Percentiles rank a stretch among this genome's conserved stretches.
These are phyloP conservation scores for Blastocystis sp. DNA, from an alignment of 352 stramenopile species.

Conservation along the genomic window DNA sequence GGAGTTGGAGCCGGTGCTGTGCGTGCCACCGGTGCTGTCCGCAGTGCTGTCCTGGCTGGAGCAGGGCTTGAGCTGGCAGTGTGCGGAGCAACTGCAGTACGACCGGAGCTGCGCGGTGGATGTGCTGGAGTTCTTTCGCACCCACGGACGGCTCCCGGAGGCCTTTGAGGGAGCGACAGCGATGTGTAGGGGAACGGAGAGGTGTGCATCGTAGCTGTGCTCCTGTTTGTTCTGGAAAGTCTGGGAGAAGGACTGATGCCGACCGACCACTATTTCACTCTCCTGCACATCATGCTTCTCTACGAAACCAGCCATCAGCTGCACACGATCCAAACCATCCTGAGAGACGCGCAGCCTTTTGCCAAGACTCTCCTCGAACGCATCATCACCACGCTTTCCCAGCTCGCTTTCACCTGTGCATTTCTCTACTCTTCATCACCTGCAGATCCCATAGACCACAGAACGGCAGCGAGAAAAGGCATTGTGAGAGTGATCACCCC, in stretches of 20 bases:
- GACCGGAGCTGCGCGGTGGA: neutral
- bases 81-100: neutral
- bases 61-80: neutral
- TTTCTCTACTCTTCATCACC: neutral
- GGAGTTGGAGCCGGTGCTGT: neutral
- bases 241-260: neutral
- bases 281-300: neutral
- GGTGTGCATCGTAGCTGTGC: neutral
- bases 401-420: neutral
- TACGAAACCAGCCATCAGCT: neutral
- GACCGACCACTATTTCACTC: neutral
- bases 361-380: slow-evolving; percentile 14
- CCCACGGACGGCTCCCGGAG: neutral
- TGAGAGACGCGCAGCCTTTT: neutral
- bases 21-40: neutral
- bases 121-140: slow-evolving; percentile 4
- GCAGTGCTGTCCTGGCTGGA: neutral
- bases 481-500: neutral
- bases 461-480: neutral
- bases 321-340: neutral
- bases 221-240: neutral
- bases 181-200: neutral
- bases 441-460: neutral
- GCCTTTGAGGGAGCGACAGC: neutral
- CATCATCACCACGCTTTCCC: neutral